Evolutionary conservation across 768 basidiomycete genomes (phyloP), one percentile per base, ranked within the genome.

Genomic region (Favolaschia claudopus): DNA sequence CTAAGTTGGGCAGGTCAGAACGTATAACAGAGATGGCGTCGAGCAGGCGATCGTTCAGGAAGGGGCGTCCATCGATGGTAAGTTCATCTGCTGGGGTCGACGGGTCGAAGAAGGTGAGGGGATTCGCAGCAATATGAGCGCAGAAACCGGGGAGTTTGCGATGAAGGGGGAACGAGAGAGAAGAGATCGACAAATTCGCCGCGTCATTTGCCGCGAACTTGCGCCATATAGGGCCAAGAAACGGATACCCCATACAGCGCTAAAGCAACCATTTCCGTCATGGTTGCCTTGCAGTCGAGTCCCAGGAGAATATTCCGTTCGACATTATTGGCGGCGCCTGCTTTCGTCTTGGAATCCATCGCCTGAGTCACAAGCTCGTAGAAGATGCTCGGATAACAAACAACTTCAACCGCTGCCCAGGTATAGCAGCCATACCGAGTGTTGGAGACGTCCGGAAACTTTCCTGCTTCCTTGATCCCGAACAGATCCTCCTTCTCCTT

Each of bases 161-260:
- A n/a, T n/a, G n/a, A n/a, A n/a, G n/a, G n/a, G n/a, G n/a, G n/a
- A n/a, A n/a, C n/a, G n/a, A n/a, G n/a, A n/a, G n/a, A n/a, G n/a
- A n/a, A n/a, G n/a, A n/a, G n/a, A n/a, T n/a, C n/a, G n/a, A n/a
- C n/a, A n/a, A n/a, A n/a, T n/a, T n/a, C n/a, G n/a, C n/a, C n/a
- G n/a, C n/a, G n/a, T n/a, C n/a, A n/a, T n/a, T n/a, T n/a, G n/a
- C n/a, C n/a, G n/a, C n/a, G n/a, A n/a, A n/a, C n/a, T n/a, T n/a
- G n/a, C n/a, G n/a, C n/a, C 37, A 72, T 58, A 49, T 73, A 73
- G 5, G 67, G 70, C 44, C 60, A 64, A 10, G 66, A 68, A 25
- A 72, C 49, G 13, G 60, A 58, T 8, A 47, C 29, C 13, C 49
- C 59, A 43, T 68, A 68, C 4, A 71, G 40, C 13, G 59, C 42